Evolutionary conservation across 805 yeast genomes (phyloP).

Genomic region (Hanseniaspora mollemarum): DNA sequence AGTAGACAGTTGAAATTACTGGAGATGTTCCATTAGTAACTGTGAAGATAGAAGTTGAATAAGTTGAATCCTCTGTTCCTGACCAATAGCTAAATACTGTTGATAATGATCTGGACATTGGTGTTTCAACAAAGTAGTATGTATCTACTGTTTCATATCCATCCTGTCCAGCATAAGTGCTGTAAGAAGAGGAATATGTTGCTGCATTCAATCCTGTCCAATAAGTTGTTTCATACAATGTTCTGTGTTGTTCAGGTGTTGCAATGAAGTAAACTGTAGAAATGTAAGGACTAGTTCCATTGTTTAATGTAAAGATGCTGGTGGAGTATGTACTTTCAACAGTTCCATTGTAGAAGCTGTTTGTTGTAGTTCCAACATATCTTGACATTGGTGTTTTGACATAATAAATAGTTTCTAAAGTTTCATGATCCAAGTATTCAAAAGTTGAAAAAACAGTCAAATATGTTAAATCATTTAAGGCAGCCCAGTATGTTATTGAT

Average conservation of each 20-base stretch:
- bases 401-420: conserved; percentile 17
- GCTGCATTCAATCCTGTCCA: conserved; percentile 6
- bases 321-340: conserved; percentile 10
- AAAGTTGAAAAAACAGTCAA: conserved; percentile 15
- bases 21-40: background rate
- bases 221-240: background rate
- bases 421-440: conserved; percentile 17
- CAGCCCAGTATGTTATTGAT: conserved; percentile 16
- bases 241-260: conserved; percentile 18
- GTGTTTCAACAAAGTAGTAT: background rate
- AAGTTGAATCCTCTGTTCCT: background rate
- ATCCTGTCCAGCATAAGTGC: conserved; percentile 4
- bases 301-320: conserved; percentile 7
- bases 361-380: background rate
- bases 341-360: conserved; percentile 15
- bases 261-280: conserved; percentile 19
- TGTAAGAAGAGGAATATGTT: background rate
- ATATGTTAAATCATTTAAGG: conserved; percentile 15
- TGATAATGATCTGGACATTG: background rate
- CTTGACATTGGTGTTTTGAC: conserved; percentile 18
- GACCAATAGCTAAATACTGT: background rate
- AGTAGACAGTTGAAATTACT: background rate
- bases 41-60: background rate
- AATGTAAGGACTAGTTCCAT: conserved; percentile 15
- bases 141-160: conserved; percentile 12